Base-by-base conservation (phyloP, 2,329 filamentous ascomycete genomes). In the Claviceps quebecensis region DNA sequence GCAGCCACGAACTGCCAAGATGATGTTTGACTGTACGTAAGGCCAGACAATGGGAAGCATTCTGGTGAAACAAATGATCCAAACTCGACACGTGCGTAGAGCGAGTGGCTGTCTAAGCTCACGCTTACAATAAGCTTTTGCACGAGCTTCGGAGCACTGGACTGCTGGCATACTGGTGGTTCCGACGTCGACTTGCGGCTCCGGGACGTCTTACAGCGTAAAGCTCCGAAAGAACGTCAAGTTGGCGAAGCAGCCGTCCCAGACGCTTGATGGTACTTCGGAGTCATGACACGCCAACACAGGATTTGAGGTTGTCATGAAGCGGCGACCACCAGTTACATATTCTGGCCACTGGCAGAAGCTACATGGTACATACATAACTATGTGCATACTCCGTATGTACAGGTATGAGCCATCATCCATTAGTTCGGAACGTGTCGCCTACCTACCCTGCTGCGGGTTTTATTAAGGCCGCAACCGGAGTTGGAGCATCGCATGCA, bases 171-270 rank as follows among this genome's bases (percentile, higher is more conserved):
- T 50, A 38, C 45, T 51, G 43, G 44, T 49, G 46, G 48, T 53
- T 48, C 52, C 49, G 54, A 51, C 3, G 7, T 17, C 36, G 7
- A 45, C n/a, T 49, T 44, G 50, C 47, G 54, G 44, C 52, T 52
- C 47, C 44, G 46, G 47, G 38, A 37, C 50, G 48, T 36, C 47
- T 40, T 48, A 48, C 52, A 51, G 50, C 54, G 47, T 53, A 38
- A 53, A 54, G 54, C 52, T 48, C 53, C 50, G 54, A 50, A 37
- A 52, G 47, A 34, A 45, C 45, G 13, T 38, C 38, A 17, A 53
- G 41, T 16, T 13, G 26, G 14, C 45, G 14, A 40, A 37, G 38
- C 16, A 48, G 47, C 41, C 37, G 43, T 26, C 38, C 36, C 6
- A 45, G 43, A 38, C 34, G 44, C 17, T 46, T 34, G 16, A 38